Evolutionary conservation across 1,139 yeast species (phyloP).

Genomic region (Yamadazyma dendronema): DNA sequence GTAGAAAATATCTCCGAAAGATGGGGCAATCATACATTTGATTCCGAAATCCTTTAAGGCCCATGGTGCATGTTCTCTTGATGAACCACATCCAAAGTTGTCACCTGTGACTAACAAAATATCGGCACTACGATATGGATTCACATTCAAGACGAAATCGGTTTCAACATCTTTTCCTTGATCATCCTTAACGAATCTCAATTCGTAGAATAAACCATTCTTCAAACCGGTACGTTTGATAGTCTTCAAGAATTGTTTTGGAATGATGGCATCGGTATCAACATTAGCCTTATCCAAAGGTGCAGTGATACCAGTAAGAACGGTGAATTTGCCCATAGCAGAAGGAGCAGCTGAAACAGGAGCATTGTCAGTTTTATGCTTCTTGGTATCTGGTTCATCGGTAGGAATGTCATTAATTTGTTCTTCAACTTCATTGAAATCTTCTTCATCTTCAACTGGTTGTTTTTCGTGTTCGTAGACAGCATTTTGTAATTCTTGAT

Average conservation of each 20-base stretch:
- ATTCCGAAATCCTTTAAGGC: conserved; percentile 97
- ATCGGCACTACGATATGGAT: conserved; percentile 76
- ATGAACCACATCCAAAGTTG: conserved; percentile 98
- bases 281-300: conserved; percentile 93
- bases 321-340: conserved; percentile 66
- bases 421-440: conserved; percentile 44
- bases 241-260: conserved; percentile 95
- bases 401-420: conserved; percentile 58
- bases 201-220: conserved; percentile 86
- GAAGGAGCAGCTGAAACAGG: conserved; percentile 24
- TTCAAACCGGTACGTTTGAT: conserved; percentile 94
- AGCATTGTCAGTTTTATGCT: conserved; percentile 22
- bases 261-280: conserved; percentile 97
- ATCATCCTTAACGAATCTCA: conserved; percentile 67
- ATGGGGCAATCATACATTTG: conserved; percentile 92
- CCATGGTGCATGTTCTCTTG: conserved; percentile 99
- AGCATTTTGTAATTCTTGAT: conserved; percentile 61
- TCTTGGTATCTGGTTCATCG: conserved; percentile 32
- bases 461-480: conserved; percentile 71
- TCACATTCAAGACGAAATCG: conserved; percentile 83
- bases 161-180: conserved; percentile 78
- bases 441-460: conserved; percentile 38
- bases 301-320: conserved; percentile 84
- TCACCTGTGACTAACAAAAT: conserved; percentile 91
- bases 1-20: conserved; percentile 97